Base-by-base conservation (phyloP, 768 basidiomycete species). In the Rhodosporidiobolus odoratus region DNA sequence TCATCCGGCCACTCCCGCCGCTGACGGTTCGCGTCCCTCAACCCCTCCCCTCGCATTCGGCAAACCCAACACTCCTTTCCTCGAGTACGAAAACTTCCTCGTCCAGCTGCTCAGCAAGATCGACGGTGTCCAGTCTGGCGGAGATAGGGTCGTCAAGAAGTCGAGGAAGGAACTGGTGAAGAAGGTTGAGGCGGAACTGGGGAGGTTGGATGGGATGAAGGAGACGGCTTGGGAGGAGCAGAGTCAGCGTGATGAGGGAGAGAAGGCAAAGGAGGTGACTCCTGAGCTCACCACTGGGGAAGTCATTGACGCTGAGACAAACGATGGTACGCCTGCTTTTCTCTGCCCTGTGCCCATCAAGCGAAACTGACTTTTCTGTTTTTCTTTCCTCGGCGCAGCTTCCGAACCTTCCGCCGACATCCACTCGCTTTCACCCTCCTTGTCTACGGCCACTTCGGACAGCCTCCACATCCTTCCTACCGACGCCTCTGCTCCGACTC, bases 1-100 rank as follows among this genome's bases (percentile, higher is more conserved):
- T 58, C 75, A 65, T 5, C n/a, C 41, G 27, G 4, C 62, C 23
- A 19, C 54, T 30, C 54, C 54, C 54, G 12, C 54, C 54, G 5
- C n/a, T 19, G 34, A 34, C 34, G 52, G 30, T 19, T 56, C 34
- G 32, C 0, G 41, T 6, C 21, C 35, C 23, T 2, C 64, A 10
- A 32, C 63, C 23, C 65, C 68, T 19, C 59, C 66, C 77, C 78
- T 91, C 52, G 85, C 87, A 4, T 91, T 83, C 80, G 86, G 86
- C 15, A 80, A 83, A 3, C 81, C 78, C 58, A 73, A 73, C 67
- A 50, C 64, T 0, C 15, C 63, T 0, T 62, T 73, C 67, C 67
- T 68, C 56, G 37, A 37, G 3, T 48, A 68, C 67, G 72, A 73
- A 35, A 64, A 73, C 41, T 62, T 19, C 25, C 67, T 73, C 63